Evolutionary conservation across 1,284 basidiomycete species (phyloP), one percentile per base, ranked within the genome.

Genomic region (Apiotrichum mycotoxinovorans): DNA sequence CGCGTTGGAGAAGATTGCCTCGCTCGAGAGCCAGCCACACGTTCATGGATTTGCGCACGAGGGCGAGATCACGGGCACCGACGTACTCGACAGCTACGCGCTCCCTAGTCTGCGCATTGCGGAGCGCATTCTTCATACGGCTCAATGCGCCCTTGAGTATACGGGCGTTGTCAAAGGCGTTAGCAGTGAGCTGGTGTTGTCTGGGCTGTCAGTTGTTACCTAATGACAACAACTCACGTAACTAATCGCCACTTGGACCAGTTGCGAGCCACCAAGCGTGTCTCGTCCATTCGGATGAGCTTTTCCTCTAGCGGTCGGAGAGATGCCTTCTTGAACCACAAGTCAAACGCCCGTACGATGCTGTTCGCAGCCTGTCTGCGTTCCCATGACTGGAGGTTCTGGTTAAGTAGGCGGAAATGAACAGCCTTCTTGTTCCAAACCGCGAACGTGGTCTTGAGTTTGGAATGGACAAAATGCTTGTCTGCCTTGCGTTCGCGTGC

Each of bases 181-280:
- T 50, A 17, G 60, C 56, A 12, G 34, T 23, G 3, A 20, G 27
- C 15, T 54, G 40, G 12, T 50, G 33, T 9, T 18, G 44, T 10
- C 55, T 57, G 52, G 1, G 14, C 15, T 41, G 52, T 57, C 51
- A 60, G 54, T 34, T 14, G 17, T 18, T 23, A 3, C 8, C 3
- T 9, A 9, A 27, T 11, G 5, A 17, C 3, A 15, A 14, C 14
- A 57, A 18, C 65, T 53, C 26, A 69, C 67, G 53, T 60, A 4
- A 51, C 48, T 34, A 55, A 37, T 3, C 57, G 56, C 68, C 68
- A 70, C 17, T 63, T 54, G 5, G 59, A 53, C 63, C 61, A 70
- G 5, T 50, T 51, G 15, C 61, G 55, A n/a, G 40, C 37, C 4
- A 63, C 26, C n/a, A 64, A n/a, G 20, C 47, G 40, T 10, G 18